Conservation (phyloP, 768 basidiomycete genomes). For the Phaeolepiota aurea region DNA sequence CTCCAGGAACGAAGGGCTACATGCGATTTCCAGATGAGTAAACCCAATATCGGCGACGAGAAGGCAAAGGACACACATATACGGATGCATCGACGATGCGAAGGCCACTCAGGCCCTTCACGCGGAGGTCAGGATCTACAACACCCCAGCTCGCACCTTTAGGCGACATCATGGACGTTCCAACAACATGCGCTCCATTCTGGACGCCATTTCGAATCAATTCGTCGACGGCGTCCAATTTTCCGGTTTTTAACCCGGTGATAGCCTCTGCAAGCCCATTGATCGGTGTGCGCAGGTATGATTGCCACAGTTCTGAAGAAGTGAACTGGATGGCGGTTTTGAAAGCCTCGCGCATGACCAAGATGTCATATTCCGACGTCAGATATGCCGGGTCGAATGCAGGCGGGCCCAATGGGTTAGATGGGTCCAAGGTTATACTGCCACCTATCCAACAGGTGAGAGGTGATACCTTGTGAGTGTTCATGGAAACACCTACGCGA, state of each 20-base stretch:
- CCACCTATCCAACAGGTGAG: slow-evolving; percentile 19
- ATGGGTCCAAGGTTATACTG: slow-evolving; percentile 27
- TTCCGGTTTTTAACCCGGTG: neutral
- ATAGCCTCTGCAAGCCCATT: slow-evolving; percentile 10
- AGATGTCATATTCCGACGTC: slow-evolving; percentile 19
- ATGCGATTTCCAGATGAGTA: slow-evolving; percentile 2
- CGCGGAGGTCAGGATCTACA: slow-evolving; percentile 25
- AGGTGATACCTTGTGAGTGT: neutral
- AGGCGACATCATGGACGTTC: slow-evolving; percentile 24
- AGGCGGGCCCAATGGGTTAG: slow-evolving; percentile 36
- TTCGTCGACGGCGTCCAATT: slow-evolving; percentile 16
- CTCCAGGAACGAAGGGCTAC: slow-evolving; percentile 21
- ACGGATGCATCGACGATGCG: slow-evolving; percentile 33
- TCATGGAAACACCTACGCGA: slow-evolving; percentile 2
- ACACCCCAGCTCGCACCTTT: slow-evolving; percentile 20
- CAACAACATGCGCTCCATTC: slow-evolving; percentile 22
- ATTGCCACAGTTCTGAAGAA: slow-evolving; percentile 15
- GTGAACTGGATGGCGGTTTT: slow-evolving; percentile 14
- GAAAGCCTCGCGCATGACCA: slow-evolving; percentile 16
- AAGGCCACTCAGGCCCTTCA: slow-evolving; percentile 27
- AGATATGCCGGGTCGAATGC: slow-evolving; percentile 43
- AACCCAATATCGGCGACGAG: neutral
- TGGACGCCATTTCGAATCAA: slow-evolving; percentile 12
- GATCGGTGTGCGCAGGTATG: slow-evolving; percentile 18
- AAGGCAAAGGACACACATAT: slow-evolving; percentile 15